Evolutionary conservation across 441 rosid genomes (phyloP), one percentile per base, ranked within the genome.

Genomic region (Manihot esculenta): DNA sequence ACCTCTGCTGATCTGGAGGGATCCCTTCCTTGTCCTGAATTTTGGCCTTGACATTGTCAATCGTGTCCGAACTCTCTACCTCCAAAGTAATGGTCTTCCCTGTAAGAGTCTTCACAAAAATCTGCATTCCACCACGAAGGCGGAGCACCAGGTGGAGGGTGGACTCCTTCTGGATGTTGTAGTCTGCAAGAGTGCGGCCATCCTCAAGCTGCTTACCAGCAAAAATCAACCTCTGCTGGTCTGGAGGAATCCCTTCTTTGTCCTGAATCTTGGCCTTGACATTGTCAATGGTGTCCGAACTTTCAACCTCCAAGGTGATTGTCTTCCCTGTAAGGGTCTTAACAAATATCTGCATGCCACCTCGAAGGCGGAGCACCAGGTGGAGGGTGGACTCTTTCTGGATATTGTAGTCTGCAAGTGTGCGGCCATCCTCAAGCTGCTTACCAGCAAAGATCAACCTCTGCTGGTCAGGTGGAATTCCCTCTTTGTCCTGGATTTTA

Each of bases 11-110:
- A 44, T 82, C 83, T 0, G 85, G 85, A 0, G 85, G 85, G 18
- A 82, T 82, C 0, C 85, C 85, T n/a, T 82, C 82, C 77, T 82
- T 82, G 48, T 82, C 82, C 62, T 79, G 85, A 12, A 79, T 82
- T 61, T 79, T 81, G 9, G 84, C 82, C 47, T 81, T 81, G 0
- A 81, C 84, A 18, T 81, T 81, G 27, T 81, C 84, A 3, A 81
- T 75, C 0, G 84, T 80, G 10, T 81, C 84, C 0, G 84, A 81
- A 2, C 84, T 81, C 51, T 81, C 84, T 0, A 78, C 78, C 76
- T 77, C 83, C 9, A 80, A 33, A 4, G 85, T 81, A 26, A 79
- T 79, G 1, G 82, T 81, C 72, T 81, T 81, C 7, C 85, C 84
- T 0, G 82, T 81, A 12, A 81, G 64, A 0, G 82, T 81, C 60